phyloP scores from a whole-genome alignment of 345 rosid genomes.

The Hirschfeldia incana region DNA sequence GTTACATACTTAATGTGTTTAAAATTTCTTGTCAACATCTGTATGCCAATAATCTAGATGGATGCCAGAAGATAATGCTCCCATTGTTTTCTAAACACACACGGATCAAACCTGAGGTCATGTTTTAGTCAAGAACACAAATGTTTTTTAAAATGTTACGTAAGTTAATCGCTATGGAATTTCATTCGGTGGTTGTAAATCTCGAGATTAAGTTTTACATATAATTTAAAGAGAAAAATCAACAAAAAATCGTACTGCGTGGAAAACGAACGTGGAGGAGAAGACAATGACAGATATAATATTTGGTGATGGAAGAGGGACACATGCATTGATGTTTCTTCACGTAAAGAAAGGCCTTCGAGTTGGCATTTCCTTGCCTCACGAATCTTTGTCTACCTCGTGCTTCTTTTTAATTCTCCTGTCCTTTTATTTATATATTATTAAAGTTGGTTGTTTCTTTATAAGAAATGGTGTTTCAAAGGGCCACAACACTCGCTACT shows the following conservation, averaged over 20 bases:
- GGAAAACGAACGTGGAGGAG: conserved; percentile 26
- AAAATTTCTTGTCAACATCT: not conserved
- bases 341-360: conserved; percentile 43
- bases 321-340: conserved; percentile 45
- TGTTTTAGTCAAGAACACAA: conserved; percentile 15
- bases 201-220: conserved; percentile 21
- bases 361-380: conserved; percentile 70
- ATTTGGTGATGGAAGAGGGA: conserved; percentile 25
- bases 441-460: not conserved
- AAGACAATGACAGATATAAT: conserved; percentile 30
- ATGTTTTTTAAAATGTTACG: not conserved
- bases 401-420: conserved; percentile 46
- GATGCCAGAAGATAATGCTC: not conserved
- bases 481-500: conserved; percentile 26
- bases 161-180: conserved; percentile 20
- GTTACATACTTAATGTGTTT: not conserved
- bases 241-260: not conserved
- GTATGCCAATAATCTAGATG: not conserved
- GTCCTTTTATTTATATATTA: conserved; percentile 1
- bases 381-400: conserved; percentile 89
- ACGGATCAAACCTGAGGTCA: conserved; percentile 18
- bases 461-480: conserved; percentile 11
- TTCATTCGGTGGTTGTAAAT: conserved; percentile 31
- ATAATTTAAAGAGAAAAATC: not conserved
- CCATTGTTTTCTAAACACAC: not conserved